Conservation (phyloP, 2,329 filamentous ascomycete genomes). For the Parascedosporium putredinis region DNA sequence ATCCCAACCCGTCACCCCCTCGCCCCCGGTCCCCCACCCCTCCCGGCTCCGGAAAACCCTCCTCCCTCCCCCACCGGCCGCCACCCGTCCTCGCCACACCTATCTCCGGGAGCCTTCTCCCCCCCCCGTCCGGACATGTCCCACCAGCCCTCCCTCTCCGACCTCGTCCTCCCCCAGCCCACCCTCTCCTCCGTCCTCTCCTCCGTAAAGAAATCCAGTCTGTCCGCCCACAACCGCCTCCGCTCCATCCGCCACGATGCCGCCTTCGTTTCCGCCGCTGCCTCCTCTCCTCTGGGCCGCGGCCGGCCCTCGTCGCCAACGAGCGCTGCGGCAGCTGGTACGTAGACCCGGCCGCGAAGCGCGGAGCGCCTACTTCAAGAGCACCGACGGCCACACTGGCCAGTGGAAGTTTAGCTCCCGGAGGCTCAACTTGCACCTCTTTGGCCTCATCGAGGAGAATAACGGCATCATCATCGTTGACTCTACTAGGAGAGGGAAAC, state of each 20-base stretch:
- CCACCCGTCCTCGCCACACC: too few species aligned
- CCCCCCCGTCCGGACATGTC: conserved; percentile 12
- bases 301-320: conserved; percentile 73
- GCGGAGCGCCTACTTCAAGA: conserved; percentile 90
- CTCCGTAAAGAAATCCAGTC: conserved; percentile 59
- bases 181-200: conserved; percentile 61
- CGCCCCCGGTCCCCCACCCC: too few species aligned
- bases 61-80: too few species aligned
- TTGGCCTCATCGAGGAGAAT: conserved; percentile 54
- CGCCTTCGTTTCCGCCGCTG: conserved; percentile 57
- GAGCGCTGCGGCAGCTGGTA: conserved; percentile 97
- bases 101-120: neutral
- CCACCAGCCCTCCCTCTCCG: conserved; percentile 17
- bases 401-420: conserved; percentile 86
- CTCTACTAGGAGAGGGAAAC: conserved; percentile 83
- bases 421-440: conserved; percentile 72
- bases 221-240: conserved; percentile 74
- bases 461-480: conserved; percentile 80
- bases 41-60: too few species aligned
- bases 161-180: conserved; percentile 44
- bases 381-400: conserved; percentile 85
- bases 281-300: conserved; percentile 29
- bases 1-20: too few species aligned
- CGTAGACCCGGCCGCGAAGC: conserved; percentile 54
- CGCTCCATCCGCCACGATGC: conserved; percentile 69